Conservation (phyloP, 2,329 filamentous ascomycete species). For the Phialocephala sp. region DNA sequence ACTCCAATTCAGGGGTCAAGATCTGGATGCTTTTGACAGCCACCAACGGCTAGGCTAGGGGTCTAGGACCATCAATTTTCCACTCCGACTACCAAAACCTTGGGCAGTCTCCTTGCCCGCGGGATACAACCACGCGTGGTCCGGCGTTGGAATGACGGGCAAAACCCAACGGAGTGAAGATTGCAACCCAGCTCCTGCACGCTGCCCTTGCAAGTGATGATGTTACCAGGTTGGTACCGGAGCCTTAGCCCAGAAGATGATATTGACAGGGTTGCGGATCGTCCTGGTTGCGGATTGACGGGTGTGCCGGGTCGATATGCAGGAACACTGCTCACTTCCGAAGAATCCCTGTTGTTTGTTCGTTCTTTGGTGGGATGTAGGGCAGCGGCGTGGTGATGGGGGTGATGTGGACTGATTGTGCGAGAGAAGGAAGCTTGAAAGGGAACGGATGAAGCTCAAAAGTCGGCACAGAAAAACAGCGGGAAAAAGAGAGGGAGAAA, state of each 20-base stretch:
- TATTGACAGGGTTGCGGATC: constrained; percentile 22
- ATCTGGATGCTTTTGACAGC: background rate
- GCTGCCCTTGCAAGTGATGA: constrained; percentile 10
- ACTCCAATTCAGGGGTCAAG: constrained; percentile 1
- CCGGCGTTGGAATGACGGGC: constrained; percentile 9
- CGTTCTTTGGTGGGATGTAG: constrained; percentile 1
- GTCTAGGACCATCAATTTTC: background rate
- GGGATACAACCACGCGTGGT: background rate
- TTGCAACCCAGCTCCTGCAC: constrained; percentile 11
- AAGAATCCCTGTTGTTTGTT: constrained; percentile 13
- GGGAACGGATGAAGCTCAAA: background rate
- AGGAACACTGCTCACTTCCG: constrained; percentile 25
- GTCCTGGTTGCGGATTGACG: constrained; percentile 5
- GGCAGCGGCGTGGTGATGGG: background rate
- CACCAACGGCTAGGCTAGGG: background rate
- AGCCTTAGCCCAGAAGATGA: constrained; percentile 21
- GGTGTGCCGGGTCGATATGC: constrained; percentile 26
- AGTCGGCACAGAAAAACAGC: background rate
- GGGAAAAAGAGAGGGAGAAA: background rate
- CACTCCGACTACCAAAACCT: background rate
- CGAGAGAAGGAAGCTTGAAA: background rate
- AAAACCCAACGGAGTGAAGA: background rate
- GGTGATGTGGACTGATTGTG: constrained; percentile 1
- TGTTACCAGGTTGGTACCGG: constrained; percentile 20
- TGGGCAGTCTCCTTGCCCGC: background rate